These are phyloP conservation scores for Borealophlyctis nickersoniae DNA, from an alignment of 192 early-diverging fungal species.

Conservation along the genomic window DNA sequence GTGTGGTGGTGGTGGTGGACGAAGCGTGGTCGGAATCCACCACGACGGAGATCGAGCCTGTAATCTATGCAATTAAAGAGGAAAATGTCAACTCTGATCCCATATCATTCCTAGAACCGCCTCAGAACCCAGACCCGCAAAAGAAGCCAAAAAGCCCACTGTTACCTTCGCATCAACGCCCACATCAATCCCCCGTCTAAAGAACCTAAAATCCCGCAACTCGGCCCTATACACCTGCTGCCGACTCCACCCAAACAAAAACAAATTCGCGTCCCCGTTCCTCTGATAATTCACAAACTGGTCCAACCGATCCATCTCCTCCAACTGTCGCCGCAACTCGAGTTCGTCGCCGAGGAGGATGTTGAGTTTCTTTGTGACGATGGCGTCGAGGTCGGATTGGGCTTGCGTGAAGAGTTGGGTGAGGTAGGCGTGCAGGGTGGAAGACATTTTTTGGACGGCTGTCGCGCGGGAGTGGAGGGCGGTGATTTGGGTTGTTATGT, in stretches of 20 bases:
- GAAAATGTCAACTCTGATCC: too few relatives aligned
- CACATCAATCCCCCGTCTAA: conserved; percentile 54
- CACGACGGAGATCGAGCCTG: conserved; percentile 27
- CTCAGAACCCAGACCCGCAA: not conserved
- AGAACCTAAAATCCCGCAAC: conserved; percentile 56
- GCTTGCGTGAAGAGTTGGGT: conserved; percentile 55
- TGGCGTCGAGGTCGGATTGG: conserved; percentile 38
- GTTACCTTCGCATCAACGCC: conserved; percentile 54
- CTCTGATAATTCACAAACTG: conserved; percentile 56
- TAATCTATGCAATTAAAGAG: not conserved
- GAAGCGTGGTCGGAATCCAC: conserved; percentile 13
- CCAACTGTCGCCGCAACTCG: conserved; percentile 51
- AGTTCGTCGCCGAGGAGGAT: conserved; percentile 57
- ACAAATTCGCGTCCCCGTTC: conserved; percentile 53
- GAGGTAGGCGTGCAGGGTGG: conserved; percentile 44
- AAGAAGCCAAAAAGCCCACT: not conserved
- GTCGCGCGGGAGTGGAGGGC: conserved; percentile 48
- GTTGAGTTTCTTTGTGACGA: conserved; percentile 49
- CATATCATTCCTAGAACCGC: not conserved
- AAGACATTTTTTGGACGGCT: conserved; percentile 52
- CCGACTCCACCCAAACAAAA: conserved; percentile 52
- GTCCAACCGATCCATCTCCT: conserved; percentile 56
- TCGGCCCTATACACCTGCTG: conserved; percentile 49
- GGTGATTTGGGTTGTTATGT: conserved; percentile 53
- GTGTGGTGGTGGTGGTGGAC: not conserved